Evolutionary conservation across 805 yeast species (phyloP).

Genomic region (Saturnispora silvae): DNA sequence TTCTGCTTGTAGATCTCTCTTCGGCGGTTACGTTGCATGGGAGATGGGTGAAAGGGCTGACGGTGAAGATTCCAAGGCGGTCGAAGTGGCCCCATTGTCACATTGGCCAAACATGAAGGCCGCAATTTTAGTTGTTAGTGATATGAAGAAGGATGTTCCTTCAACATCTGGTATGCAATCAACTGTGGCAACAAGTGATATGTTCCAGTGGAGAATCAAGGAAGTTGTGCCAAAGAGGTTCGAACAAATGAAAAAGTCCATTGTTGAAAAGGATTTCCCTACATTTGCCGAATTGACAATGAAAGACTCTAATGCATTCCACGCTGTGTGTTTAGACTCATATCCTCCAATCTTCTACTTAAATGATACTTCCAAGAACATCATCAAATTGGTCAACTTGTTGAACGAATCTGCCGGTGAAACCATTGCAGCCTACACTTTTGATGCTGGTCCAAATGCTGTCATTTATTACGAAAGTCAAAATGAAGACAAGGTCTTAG

Average conservation of each 20-base stretch:
- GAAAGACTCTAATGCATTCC: constrained; percentile 95
- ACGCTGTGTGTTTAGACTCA: constrained; percentile 94
- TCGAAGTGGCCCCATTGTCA: constrained; percentile 69
- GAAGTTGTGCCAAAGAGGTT: constrained; percentile 84
- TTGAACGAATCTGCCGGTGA: constrained; percentile 61
- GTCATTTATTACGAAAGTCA: constrained; percentile 79
- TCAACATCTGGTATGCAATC: constrained; percentile 95
- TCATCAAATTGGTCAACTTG: constrained; percentile 67
- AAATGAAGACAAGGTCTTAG: constrained; percentile 65
- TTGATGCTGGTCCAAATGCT: constrained; percentile 99
- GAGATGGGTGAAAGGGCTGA: constrained; percentile 74
- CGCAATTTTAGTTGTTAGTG: constrained; percentile 84
- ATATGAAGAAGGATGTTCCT: constrained; percentile 88
- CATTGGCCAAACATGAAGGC: constrained; percentile 96
- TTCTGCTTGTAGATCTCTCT: constrained; percentile 92
- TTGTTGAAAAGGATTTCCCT: constrained; percentile 61
- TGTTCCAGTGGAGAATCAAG: constrained; percentile 69
- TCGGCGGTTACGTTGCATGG: constrained; percentile 99
- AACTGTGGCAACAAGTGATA: constrained; percentile 81
- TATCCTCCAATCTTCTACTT: constrained; percentile 91
- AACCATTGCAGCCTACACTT: constrained; percentile 88
- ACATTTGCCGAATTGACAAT: constrained; percentile 79
- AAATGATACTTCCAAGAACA: constrained; percentile 80
- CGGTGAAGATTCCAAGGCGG: constrained; percentile 93
- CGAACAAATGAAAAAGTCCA: constrained; percentile 70